A percentile compares a stretch with the other conserved stretches of the same genome.
phyloP scores from a whole-genome alignment of 331 rosid species.

The Cydonia oblonga region DNA sequence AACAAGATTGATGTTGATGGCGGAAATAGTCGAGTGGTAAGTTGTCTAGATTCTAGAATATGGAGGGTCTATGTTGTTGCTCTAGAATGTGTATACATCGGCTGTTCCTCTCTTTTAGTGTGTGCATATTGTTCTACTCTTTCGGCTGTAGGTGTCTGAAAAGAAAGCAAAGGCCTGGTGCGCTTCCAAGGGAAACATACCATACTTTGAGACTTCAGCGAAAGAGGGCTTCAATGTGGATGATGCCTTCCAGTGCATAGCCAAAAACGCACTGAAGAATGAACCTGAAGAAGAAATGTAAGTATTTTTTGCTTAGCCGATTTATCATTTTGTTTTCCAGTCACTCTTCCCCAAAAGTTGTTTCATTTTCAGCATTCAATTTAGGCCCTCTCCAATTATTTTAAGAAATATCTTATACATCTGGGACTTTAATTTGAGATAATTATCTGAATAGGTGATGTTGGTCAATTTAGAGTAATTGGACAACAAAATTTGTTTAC shows the following conservation, averaged over 20 bases:
- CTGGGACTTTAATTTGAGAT: background rate
- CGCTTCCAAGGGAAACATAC: conserved; percentile 94
- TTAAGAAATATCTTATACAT: background rate
- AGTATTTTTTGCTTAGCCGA: conserved; percentile 17
- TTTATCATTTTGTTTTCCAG: background rate
- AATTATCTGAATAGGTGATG: background rate
- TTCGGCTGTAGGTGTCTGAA: conserved; percentile 59
- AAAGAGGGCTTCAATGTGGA: conserved; percentile 94
- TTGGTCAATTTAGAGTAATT: background rate
- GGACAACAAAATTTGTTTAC: background rate
- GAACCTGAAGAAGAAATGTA: conserved; percentile 96
- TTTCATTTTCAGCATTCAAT: background rate
- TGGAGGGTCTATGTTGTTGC: background rate
- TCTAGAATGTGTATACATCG: background rate
- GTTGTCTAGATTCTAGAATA: conserved; percentile 8
- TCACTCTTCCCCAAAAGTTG: background rate
- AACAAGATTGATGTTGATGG: conserved; percentile 93
- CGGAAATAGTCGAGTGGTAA: conserved; percentile 86
- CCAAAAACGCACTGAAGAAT: conserved; percentile 88
- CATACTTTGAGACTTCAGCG: conserved; percentile 92
- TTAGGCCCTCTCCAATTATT: background rate
- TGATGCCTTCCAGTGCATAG: conserved; percentile 85
- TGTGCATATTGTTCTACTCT: background rate
- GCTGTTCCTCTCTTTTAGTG: background rate
- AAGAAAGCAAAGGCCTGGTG: conserved; percentile 98